Conservation (phyloP, 2,329 filamentous ascomycete species). For the Alternaria sp. region DNA sequence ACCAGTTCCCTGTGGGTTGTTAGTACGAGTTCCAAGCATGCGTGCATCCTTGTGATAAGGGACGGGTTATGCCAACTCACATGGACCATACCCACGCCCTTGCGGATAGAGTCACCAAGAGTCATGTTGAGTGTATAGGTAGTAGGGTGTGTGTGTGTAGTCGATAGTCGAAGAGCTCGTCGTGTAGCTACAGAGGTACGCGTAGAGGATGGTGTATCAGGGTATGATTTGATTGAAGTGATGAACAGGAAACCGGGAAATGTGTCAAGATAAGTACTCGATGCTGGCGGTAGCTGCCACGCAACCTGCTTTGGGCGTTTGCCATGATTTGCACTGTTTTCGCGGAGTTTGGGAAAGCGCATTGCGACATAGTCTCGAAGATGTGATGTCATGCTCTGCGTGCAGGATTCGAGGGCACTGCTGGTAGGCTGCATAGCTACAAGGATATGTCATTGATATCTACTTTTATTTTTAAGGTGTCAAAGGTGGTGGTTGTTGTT, state of each 20-base stretch:
- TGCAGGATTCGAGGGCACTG: conserved; percentile 4
- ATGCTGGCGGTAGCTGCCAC: conserved; percentile 8
- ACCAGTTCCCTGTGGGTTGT: conserved; percentile 45
- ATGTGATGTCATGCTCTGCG: conserved; percentile 25
- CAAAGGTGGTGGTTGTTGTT: too few species aligned
- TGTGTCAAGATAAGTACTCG: conserved; percentile 11
- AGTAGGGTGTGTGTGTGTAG: conserved; percentile 10
- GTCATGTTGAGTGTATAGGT: conserved; percentile 31
- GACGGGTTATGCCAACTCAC: conserved; percentile 29
- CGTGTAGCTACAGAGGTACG: conserved; percentile 7
- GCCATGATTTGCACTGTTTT: conserved; percentile 24
- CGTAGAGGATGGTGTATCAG: conserved; percentile 10
- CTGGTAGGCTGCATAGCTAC: conserved; percentile 1
- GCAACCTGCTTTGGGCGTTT: conserved; percentile 17
- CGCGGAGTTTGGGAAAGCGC: conserved; percentile 21
- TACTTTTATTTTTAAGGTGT: too few species aligned
- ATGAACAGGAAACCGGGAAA: neutral
- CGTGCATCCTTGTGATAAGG: neutral
- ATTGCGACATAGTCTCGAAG: conserved; percentile 20
- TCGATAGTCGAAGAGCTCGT: neutral
- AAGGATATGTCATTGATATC: neutral
- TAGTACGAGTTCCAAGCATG: conserved; percentile 8
- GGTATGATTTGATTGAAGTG: neutral
- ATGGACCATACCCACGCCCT: conserved; percentile 48
- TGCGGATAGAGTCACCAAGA: conserved; percentile 45